Evolutionary conservation across 176 grass and related monocot genomes (phyloP).

Genomic region (Alloteropsis semialata): DNA sequence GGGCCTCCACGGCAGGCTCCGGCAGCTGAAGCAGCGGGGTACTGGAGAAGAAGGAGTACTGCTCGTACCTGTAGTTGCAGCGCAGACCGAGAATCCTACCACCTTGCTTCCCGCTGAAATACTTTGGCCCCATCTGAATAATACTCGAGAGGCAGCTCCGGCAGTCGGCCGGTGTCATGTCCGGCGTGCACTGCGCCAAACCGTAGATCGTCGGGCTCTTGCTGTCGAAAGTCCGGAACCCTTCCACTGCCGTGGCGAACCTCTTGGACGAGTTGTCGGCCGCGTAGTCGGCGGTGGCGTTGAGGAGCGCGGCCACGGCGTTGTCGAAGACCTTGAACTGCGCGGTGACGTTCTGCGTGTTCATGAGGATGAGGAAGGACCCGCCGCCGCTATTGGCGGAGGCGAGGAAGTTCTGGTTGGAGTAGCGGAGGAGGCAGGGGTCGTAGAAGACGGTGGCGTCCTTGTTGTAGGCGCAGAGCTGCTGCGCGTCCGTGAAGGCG

Average conservation of each 20-base stretch:
- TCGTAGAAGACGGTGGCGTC: constrained; percentile 52
- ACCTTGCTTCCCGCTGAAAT: not conserved
- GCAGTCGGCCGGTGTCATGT: constrained; percentile 39
- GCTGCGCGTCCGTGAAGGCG: not conserved
- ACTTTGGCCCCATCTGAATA: not conserved
- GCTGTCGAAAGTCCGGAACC: not conserved
- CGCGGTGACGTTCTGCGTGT: not conserved
- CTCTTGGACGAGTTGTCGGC: constrained; percentile 1
- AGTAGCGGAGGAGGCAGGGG: constrained; percentile 48
- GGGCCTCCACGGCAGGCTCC: not conserved
- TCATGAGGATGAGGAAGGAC: not conserved
- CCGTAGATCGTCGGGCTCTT: constrained; percentile 41
- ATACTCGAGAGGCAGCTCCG: constrained; percentile 11
- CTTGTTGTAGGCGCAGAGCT: constrained; percentile 18
- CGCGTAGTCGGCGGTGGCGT: constrained; percentile 26
- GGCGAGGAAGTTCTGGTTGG: constrained; percentile 33
- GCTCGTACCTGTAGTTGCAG: constrained; percentile 24
- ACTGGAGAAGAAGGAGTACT: not conserved
- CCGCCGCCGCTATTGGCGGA: not conserved
- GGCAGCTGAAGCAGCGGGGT: not conserved
- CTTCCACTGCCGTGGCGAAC: constrained; percentile 30
- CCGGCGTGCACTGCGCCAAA: constrained; percentile 59
- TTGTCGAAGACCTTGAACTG: not conserved
- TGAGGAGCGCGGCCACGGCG: constrained; percentile 11
- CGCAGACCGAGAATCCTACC: not conserved